These are phyloP conservation scores for Verticillium albo-atrum DNA, from an alignment of 2,329 filamentous ascomycete species.

Conservation along the genomic window DNA sequence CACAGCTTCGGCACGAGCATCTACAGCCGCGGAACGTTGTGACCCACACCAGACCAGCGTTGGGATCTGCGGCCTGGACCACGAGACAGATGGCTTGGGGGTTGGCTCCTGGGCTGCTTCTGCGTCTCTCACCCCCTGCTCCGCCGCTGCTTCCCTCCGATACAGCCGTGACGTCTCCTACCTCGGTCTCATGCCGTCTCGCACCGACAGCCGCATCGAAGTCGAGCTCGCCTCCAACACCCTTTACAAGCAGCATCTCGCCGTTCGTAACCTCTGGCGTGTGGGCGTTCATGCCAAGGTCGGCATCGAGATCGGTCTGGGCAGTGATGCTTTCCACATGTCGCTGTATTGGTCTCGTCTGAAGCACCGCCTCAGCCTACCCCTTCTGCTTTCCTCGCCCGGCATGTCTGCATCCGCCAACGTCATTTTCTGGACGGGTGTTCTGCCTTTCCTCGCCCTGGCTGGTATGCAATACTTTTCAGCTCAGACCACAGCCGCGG, in stretches of 20 bases:
- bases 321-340: slow-evolving; percentile 34
- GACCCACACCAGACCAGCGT: not conserved
- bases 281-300: slow-evolving; percentile 35
- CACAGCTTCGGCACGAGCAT: slow-evolving; percentile 24
- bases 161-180: slow-evolving; percentile 27
- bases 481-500: slow-evolving; percentile 5
- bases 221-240: slow-evolving; percentile 35
- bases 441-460: slow-evolving; percentile 34
- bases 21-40: slow-evolving; percentile 11
- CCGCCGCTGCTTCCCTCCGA: slow-evolving; percentile 29
- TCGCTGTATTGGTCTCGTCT: slow-evolving; percentile 44
- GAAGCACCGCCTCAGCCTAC: slow-evolving; percentile 38
- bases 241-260: slow-evolving; percentile 30
- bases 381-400: slow-evolving; percentile 32
- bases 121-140: slow-evolving; percentile 22
- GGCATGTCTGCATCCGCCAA: slow-evolving; percentile 16
- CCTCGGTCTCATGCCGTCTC: not conserved
- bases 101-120: slow-evolving; percentile 35
- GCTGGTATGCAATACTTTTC: slow-evolving; percentile 28
- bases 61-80: slow-evolving; percentile 33
- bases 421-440: slow-evolving; percentile 31
- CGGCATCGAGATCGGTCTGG: slow-evolving; percentile 40
- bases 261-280: slow-evolving; percentile 37
- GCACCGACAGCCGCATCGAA: slow-evolving; percentile 29
- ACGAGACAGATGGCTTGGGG: slow-evolving; percentile 15